A percentile compares a stretch with the other conserved stretches of the same genome.
Conservation (phyloP, 2,329 filamentous ascomycete species). For the Paecilomyces dactylethromorphus region DNA sequence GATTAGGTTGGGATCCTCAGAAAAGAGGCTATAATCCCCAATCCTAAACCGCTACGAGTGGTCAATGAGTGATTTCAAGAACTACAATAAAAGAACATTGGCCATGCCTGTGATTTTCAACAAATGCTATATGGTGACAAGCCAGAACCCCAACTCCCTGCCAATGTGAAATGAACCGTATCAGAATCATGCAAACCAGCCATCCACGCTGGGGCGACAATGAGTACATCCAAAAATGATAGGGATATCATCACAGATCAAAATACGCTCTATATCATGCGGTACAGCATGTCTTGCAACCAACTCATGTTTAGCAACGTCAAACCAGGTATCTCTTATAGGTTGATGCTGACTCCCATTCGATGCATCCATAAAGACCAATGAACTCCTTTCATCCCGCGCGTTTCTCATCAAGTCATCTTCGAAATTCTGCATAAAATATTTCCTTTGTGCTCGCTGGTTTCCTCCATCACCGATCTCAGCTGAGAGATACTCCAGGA, state of each 20-base stretch:
- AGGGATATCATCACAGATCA: constrained; percentile 26
- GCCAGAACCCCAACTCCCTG: not conserved
- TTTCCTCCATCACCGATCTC: constrained; percentile 37
- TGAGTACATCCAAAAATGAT: constrained; percentile 30
- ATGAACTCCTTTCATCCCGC: constrained; percentile 31
- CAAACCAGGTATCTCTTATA: constrained; percentile 35
- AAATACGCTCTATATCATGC: constrained; percentile 27
- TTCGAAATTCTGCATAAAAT: constrained; percentile 39
- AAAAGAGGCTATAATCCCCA: not conserved
- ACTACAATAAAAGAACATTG: not conserved
- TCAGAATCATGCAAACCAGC: constrained; percentile 24
- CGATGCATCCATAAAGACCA: constrained; percentile 27
- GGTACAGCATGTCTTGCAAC: constrained; percentile 18
- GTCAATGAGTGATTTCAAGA: not conserved
- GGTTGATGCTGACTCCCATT: constrained; percentile 23
- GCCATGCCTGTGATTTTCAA: not conserved
- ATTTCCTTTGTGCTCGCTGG: constrained; percentile 33
- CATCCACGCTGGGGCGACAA: constrained; percentile 18
- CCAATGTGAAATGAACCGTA: not conserved
- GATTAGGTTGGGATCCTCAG: not conserved
- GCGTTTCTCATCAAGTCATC: constrained; percentile 29
- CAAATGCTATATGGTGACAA: not conserved
- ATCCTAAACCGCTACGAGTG: no score
- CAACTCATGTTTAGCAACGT: constrained; percentile 27
- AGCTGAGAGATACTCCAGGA: constrained; percentile 37